Percentiles rank a stretch among this genome's conserved stretches.
Conservation (phyloP, 2,329 filamentous ascomycete genomes). For the Fusarium buxicola region DNA sequence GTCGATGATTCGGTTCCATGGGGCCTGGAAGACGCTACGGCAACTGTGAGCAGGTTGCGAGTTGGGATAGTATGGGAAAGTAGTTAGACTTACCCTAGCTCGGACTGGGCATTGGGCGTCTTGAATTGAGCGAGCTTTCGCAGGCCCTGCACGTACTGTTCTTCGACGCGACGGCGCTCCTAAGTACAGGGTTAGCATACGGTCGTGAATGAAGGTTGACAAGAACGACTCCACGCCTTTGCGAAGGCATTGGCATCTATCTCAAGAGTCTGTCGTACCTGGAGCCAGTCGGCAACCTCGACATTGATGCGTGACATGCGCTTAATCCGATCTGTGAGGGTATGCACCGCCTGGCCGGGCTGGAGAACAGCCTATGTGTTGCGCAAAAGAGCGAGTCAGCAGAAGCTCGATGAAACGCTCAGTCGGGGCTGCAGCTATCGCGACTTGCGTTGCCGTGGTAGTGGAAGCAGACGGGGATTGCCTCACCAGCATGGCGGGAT, state of each 20-base stretch:
- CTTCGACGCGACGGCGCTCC: slow-evolving; percentile 94
- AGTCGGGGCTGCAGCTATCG: background rate
- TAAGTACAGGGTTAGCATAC: slow-evolving; percentile 53
- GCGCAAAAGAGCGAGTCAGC: slow-evolving; percentile 37
- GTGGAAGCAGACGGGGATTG: slow-evolving; percentile 15
- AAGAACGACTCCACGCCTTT: background rate
- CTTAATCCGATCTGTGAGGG: slow-evolving; percentile 88
- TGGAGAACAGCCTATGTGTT: slow-evolving; percentile 77
- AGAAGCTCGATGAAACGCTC: background rate
- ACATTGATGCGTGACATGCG: slow-evolving; percentile 86
- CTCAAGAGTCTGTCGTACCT: slow-evolving; percentile 67
- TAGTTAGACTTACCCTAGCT: slow-evolving; percentile 79
- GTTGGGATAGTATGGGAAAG: background rate
- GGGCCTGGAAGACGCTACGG: slow-evolving; percentile 83
- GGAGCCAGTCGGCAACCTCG: slow-evolving; percentile 96
- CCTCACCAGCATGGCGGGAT: slow-evolving; percentile 93
- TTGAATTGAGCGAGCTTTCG: slow-evolving; percentile 82
- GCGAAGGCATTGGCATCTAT: slow-evolving; percentile 19
- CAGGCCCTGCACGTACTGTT: slow-evolving; percentile 85
- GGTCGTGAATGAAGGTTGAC: background rate
- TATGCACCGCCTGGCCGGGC: slow-evolving; percentile 82
- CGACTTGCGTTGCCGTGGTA: slow-evolving; percentile 3
- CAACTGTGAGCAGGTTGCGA: slow-evolving; percentile 32
- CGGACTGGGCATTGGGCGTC: slow-evolving; percentile 78
- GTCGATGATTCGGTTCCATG: slow-evolving; percentile 89